phyloP scores from a whole-genome alignment of 2,329 filamentous ascomycete species.

The Fusarium abutilonis region DNA sequence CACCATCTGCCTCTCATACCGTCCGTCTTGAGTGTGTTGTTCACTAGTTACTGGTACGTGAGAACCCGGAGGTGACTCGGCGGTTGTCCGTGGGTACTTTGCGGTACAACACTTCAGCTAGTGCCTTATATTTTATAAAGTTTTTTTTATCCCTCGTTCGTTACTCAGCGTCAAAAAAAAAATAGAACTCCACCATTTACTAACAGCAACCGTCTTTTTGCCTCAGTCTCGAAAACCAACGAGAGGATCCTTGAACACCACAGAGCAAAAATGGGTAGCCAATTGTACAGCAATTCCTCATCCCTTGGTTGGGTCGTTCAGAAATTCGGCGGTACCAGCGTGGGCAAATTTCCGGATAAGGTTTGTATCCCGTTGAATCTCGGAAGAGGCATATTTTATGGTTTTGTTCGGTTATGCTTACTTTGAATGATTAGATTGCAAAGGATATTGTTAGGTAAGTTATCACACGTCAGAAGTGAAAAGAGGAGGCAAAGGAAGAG shows the following conservation, averaged over 20 bases:
- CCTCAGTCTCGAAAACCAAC: conserved; percentile 2
- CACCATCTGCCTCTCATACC: neutral
- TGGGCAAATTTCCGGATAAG: conserved; percentile 89
- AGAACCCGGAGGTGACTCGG: conserved; percentile 26
- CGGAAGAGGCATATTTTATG: conserved; percentile 8
- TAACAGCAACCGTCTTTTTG: neutral
- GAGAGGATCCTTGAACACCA: neutral
- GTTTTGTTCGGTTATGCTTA: conserved; percentile 15
- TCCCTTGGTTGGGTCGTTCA: conserved; percentile 81
- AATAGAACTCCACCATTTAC: conserved; percentile 26
- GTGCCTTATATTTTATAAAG: conserved; percentile 29
- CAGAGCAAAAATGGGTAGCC: conserved; percentile 47
- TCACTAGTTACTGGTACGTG: conserved; percentile 1
- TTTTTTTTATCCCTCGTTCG: conserved; percentile 24
- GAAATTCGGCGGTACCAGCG: conserved; percentile 94
- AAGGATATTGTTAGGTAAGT: conserved; percentile 56
- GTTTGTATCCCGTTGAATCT: conserved; percentile 49
- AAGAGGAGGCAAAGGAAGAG: neutral
- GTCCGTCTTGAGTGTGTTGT: conserved; percentile 4
- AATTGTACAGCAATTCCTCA: conserved; percentile 50
- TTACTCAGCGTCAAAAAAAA: conserved; percentile 40
- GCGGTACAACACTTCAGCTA: conserved; percentile 15
- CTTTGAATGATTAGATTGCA: conserved; percentile 49
- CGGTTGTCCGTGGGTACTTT: conserved; percentile 33
- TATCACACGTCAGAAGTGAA: conserved; percentile 1